Base-by-base conservation (phyloP, 2,329 filamentous ascomycete species). In the Fusarium algeriense region DNA sequence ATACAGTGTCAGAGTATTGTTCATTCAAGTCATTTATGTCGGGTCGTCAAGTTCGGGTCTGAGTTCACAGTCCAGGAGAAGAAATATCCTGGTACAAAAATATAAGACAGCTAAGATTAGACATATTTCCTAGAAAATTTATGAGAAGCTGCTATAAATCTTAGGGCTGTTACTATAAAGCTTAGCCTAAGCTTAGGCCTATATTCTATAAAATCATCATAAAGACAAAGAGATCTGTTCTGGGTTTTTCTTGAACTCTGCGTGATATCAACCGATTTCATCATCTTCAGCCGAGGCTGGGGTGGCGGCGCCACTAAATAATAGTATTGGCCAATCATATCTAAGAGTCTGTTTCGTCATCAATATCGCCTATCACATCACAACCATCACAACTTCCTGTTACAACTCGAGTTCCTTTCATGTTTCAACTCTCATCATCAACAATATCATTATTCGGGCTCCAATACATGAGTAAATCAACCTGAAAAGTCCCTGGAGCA, bases 281-380 rank as follows among this genome's bases (percentile, higher is more conserved):
- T 46, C 28, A 55, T 34, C 40, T 55, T 34, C 52, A 26, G 26
- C 49, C 65, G 55, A 61, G 63, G 65, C 41, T n/a, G 35, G 28
- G 28, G 53, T 54, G 52, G 44, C 40, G 28, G 50, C 45, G 20
- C 44, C 44, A 23, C 45, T 28, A 55, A 13, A 2, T 64, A 61
- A 76, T 17, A 2, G 67, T 55, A 74, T 75, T 75, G 69, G 60
- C 26, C 67, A 62, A 67, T 60, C n/a, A 48, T 20, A 43, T 49
- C n/a, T 55, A n/a, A 56, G 61, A 6, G 23, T 23, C 23, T 43
- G 37, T 56, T 73, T 74, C 75, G 75, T 76, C 75, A 76, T 75
- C 61, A 60, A 52, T 26, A 34, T 48, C 38, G 40, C 38, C 69
- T 61, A 69, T 73, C 48, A 43, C 64, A 72, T 76, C 67, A 74